Evolutionary conservation across 1,284 basidiomycete species (phyloP), one percentile per base, ranked within the genome.

Genomic region (Fistulina hepatica): DNA sequence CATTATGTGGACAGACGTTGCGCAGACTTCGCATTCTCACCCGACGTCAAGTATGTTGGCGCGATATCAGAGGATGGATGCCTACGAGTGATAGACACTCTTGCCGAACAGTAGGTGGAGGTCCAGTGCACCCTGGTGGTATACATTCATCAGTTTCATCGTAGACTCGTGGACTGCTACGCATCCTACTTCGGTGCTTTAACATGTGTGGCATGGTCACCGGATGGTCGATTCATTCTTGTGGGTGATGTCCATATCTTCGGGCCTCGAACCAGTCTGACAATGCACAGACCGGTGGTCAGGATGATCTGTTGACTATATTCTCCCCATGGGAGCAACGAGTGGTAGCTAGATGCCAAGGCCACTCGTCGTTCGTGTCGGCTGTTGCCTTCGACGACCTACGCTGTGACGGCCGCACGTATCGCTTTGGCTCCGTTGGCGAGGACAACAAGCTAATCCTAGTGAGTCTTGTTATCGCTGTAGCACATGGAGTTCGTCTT

Each of bases 271-370:
- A 21, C 21, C 34, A 37, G 24, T 39, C 20, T 23, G 33, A 42
- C 15, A n/a, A 16, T 15, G 40, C 37, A 22, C 32, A 69, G 66
- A 69, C 69, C 20, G 69, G 69, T 12, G 69, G 69, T 2, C 69
- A 97, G 65, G 94, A 98, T 54, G 94, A 98, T 53, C 69, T 98
- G 9, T 67, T 97, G 34, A 94, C 92, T 1, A 84, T 95, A 44
- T 88, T 89, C 54, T 90, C 91, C 0, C 86, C 89, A 1, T 83
- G 81, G 69, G 92, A 95, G 53, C 81, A 86, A 51, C 75, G 90
- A 7, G 78, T 97, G 10, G 77, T 98, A n/a, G 94, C 94, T 3
- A 73, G 93, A 34, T 97, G 93, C 61, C 92, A 97, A 59, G 95
- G 94, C 0, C 94, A 98, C 55, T 84, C 89, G 0, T 93, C 89